Conservation (phyloP, 2,329 filamentous ascomycete genomes). For the Gnomoniopsis sp. region DNA sequence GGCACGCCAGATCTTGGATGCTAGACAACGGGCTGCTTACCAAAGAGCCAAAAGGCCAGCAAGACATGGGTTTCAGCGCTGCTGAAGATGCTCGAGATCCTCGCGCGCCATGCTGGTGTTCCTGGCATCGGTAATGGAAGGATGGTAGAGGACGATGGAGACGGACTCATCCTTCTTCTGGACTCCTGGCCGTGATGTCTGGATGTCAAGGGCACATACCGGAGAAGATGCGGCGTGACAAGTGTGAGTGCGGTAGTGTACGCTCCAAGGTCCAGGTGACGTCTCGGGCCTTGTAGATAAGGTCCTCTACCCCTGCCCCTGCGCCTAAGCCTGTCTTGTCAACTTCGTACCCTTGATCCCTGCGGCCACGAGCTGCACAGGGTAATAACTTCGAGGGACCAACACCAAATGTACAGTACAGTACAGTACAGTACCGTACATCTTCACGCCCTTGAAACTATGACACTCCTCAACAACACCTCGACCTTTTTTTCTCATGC, state of each 20-base stretch:
- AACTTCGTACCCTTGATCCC: no score
- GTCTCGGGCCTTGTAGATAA: no score
- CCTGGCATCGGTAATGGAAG: conserved; percentile 59
- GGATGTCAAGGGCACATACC: background rate
- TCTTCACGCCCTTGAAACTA: no score
- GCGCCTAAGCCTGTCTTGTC: no score
- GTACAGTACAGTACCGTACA: no score
- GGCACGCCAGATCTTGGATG: conserved; percentile 1
- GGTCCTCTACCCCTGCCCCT: background rate
- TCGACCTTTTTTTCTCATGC: no score
- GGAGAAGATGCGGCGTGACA: background rate
- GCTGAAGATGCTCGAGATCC: conserved; percentile 60
- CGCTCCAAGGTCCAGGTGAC: no score
- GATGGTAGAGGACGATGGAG: conserved; percentile 41
- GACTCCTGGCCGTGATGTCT: background rate
- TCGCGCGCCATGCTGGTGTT: conserved; percentile 59
- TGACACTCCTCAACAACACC: no score
- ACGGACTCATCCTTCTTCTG: conserved; percentile 30
- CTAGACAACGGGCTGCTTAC: conserved; percentile 45
- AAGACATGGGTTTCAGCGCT: conserved; percentile 70
- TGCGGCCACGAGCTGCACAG: no score
- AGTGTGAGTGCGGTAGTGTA: no score
- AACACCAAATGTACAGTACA: no score
- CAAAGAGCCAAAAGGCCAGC: conserved; percentile 89
- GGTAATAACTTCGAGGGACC: no score